phyloP scores from a whole-genome alignment of 2,329 filamentous ascomycete species.

The Venturia effusa region DNA sequence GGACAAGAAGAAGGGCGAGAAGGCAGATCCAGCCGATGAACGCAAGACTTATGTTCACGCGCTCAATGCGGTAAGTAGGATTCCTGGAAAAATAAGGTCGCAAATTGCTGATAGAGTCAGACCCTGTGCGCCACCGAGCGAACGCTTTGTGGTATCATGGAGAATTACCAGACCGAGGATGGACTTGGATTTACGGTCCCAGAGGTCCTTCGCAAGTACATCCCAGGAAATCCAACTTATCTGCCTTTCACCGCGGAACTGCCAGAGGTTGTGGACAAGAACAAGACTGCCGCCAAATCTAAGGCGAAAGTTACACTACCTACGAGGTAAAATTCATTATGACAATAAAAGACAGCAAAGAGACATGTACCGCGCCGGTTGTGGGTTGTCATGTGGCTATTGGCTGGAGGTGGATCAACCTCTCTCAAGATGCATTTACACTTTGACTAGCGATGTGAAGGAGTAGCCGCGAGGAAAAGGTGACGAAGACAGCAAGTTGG shows the following conservation, averaged over 20 bases:
- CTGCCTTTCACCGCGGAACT: slow-evolving; percentile 74
- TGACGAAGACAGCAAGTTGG: not conserved
- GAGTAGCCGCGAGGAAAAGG: not conserved
- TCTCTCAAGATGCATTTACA: not conserved
- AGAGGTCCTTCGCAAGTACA: slow-evolving; percentile 75
- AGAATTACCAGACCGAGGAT: slow-evolving; percentile 88
- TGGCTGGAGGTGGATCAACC: not conserved
- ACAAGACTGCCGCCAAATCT: slow-evolving; percentile 20
- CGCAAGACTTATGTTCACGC: slow-evolving; percentile 92
- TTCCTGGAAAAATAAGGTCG: slow-evolving; percentile 77
- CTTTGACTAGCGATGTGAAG: not conserved
- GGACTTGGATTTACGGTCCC: slow-evolving; percentile 74
- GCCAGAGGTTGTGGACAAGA: slow-evolving; percentile 14
- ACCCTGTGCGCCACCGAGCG: slow-evolving; percentile 79
- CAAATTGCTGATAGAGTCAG: slow-evolving; percentile 74
- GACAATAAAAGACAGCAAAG: not conserved
- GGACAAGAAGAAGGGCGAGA: slow-evolving; percentile 67
- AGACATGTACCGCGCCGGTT: not conserved
- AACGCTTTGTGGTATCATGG: slow-evolving; percentile 78
- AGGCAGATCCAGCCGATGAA: slow-evolving; percentile 19
- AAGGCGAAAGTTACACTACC: not conserved
- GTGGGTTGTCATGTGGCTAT: not conserved
- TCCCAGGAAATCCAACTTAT: slow-evolving; percentile 82
- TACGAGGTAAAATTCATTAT: not conserved
- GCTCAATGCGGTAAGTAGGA: slow-evolving; percentile 73